Base-by-base conservation (phyloP, 2,329 filamentous ascomycete species). In the Ophiosphaerella narmari region DNA sequence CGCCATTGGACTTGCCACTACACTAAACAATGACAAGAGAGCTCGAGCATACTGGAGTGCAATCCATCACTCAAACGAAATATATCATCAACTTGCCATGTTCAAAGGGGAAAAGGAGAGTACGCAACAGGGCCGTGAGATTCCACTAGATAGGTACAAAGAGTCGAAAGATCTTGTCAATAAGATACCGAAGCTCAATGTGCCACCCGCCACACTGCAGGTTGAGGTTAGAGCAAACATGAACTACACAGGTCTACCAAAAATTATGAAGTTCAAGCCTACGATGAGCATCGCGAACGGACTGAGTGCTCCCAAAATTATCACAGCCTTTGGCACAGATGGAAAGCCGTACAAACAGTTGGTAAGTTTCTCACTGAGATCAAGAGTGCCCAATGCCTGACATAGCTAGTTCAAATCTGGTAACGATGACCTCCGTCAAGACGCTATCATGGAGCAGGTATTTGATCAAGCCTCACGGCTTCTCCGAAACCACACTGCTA, bases 391-490 rank as follows among this genome's bases (percentile, higher is more conserved):
- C n/a, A 16, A 14, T 42, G 11, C 32, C 52, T 57, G 41, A 59
- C 48, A 23, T 33, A 37, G 6, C 35, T 24, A 86, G 80, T 86
- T 96, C 69, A 99, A 99, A 79, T 91, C 91, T 55, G 92, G 94
- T 14, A 93, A 93, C 67, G 94, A 99, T 71, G 93, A 99, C 69
- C 82, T 99, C 11, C 89, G 95, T 7, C 94, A 99, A 76, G 94
- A 99, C 67, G 91, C 93, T 38, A 99, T 86, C 78, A 99, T 99
- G 95, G 95, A 99, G 74, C 94, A 99, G 74, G 94, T 99, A 1
- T 99, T 99, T 71, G 90, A 92, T 50, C 91, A 96, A 74, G 94
- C 97, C 18, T 97, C 91, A 50, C 89, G 90, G 43, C 83, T 99
- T 18, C 79, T 99, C 23, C 89, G 90, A 69, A 87, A 90, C 41